Evolutionary conservation across 2,329 filamentous ascomycete genomes (phyloP).

Genomic region (Thermoascus crustaceus): DNA sequence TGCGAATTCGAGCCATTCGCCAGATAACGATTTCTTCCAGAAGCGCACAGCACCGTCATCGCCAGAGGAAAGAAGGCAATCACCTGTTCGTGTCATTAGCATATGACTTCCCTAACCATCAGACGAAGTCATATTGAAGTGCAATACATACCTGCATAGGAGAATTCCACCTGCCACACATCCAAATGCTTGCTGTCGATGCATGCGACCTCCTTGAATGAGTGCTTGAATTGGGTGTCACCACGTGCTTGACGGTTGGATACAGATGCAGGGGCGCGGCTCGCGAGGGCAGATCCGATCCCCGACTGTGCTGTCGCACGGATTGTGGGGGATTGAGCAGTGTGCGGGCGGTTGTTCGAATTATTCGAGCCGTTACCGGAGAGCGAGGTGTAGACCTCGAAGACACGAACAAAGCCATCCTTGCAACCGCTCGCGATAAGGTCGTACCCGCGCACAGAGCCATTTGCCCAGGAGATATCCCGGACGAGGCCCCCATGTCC

Average conservation of each 20-base stretch:
- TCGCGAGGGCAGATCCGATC: conserved; percentile 35
- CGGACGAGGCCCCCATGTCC: conserved; percentile 71
- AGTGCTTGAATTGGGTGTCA: conserved; percentile 34
- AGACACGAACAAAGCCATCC: conserved; percentile 84
- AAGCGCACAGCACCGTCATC: conserved; percentile 36
- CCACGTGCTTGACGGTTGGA: conserved; percentile 25
- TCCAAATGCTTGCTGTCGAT: conserved; percentile 38
- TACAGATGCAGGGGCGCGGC: conserved; percentile 21
- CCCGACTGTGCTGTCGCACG: conserved; percentile 32
- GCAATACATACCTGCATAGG: conserved; percentile 34
- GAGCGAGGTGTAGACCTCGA: conserved; percentile 48
- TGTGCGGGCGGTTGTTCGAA: conserved; percentile 18
- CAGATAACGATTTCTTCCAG: conserved; percentile 36
- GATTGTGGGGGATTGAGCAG: conserved; percentile 19
- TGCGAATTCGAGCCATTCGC: conserved; percentile 39
- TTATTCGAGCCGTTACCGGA: conserved; percentile 20
- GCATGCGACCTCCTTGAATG: conserved; percentile 34
- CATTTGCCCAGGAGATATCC: conserved; percentile 87
- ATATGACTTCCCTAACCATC: conserved; percentile 1
- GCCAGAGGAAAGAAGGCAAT: conserved; percentile 36
- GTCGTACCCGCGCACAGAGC: conserved; percentile 83
- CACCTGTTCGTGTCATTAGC: conserved; percentile 21
- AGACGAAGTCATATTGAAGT: no score
- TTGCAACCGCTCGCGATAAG: conserved; percentile 86
- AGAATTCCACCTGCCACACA: conserved; percentile 39